These are phyloP conservation scores for Blastocystis sp. DNA, from an alignment of 352 stramenopile species.

Conservation along the genomic window DNA sequence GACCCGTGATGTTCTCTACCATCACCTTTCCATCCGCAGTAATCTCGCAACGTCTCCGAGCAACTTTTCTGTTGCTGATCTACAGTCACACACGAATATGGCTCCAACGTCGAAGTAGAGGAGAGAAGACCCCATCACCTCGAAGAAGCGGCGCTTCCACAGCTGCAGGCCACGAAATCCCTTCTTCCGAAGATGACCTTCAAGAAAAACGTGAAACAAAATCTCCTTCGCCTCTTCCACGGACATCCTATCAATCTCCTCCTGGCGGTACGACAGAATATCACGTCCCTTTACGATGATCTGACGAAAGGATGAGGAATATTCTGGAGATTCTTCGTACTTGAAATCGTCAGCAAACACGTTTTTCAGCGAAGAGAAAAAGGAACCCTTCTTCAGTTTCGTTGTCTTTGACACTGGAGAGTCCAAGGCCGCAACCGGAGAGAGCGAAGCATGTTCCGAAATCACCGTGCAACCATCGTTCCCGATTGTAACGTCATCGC, in stretches of 20 bases:
- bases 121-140: neutral
- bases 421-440: neutral
- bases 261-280: neutral
- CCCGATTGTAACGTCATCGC: neutral
- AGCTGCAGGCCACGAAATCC: conserved; percentile 38
- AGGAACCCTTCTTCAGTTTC: neutral
- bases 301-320: neutral
- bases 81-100: neutral
- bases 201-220: neutral
- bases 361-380: neutral
- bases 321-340: conserved; percentile 33
- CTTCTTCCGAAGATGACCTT: conserved; percentile 25
- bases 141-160: conserved; percentile 46
- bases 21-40: conserved; percentile 50
- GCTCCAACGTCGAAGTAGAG: conserved; percentile 17
- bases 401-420: neutral
- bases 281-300: neutral
- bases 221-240: conserved; percentile 7
- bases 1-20: conserved; percentile 43
- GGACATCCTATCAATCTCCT: conserved; percentile 37
- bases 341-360: conserved; percentile 35
- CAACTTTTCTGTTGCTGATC: neutral
- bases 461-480: conserved; percentile 46
- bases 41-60: neutral
- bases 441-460: neutral